phyloP scores from a whole-genome alignment of 176 grass and related monocot species.

The Aegilops sharonensis region DNA sequence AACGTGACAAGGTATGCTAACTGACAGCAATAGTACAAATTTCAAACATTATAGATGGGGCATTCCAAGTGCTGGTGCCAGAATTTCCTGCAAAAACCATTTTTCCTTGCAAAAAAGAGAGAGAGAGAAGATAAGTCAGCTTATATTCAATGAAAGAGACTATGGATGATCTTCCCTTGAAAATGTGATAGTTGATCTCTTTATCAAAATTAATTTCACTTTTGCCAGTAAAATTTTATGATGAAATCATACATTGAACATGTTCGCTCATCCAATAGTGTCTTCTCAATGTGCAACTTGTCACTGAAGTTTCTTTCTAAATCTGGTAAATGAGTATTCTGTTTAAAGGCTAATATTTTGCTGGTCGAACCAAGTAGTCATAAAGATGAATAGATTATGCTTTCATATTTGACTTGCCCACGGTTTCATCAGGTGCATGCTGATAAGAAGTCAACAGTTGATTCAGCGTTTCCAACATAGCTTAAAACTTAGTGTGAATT shows the following conservation, averaged over 20 bases:
- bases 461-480: constrained; percentile 14
- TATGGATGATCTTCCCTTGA: neutral
- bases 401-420: constrained; percentile 17
- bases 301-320: neutral
- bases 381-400: constrained; percentile 7
- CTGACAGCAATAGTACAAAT: constrained; percentile 17
- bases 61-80: neutral
- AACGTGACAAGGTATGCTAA: constrained; percentile 63
- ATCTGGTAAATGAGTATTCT: neutral
- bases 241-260: neutral
- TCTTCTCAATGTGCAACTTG: constrained; percentile 1
- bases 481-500: constrained; percentile 5
- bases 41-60: constrained; percentile 20
- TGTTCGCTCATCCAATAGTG: neutral
- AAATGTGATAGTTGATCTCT: constrained; percentile 17
- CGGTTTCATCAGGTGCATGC: neutral
- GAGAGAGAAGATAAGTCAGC: neutral
- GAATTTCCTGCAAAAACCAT: constrained; percentile 1
- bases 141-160: constrained; percentile 10
- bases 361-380: neutral
- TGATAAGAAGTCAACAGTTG: neutral
- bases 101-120: neutral
- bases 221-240: neutral
- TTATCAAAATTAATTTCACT: neutral
- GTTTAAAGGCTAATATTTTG: neutral